Evolutionary conservation across 164 flowering plant genomes (phyloP).

Genomic region (Umbellularia californica): DNA sequence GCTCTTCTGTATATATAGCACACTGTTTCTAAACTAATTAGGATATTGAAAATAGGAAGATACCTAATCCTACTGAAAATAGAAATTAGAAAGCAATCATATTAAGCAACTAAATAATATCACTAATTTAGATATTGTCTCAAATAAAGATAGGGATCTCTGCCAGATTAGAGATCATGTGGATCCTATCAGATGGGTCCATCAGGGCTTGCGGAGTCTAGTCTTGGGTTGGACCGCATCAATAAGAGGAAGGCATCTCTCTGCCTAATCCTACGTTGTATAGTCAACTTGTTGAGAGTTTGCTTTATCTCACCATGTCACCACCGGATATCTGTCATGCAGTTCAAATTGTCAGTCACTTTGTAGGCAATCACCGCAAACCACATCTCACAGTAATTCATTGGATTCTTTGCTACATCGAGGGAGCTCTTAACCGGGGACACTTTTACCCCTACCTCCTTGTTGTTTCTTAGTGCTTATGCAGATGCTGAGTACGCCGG

Average conservation of each 20-base stretch:
- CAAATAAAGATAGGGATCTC: too few species aligned
- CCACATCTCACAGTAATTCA: neutral
- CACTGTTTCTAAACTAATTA: too few species aligned
- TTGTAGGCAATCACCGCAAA: neutral
- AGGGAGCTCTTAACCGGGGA: neutral
- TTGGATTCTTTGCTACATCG: neutral
- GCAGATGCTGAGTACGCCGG: neutral
- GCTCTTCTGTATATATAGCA: too few species aligned
- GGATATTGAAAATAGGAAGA: too few species aligned
- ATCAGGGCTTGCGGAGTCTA: too few species aligned
- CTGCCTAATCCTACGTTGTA: neutral
- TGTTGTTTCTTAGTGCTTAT: neutral
- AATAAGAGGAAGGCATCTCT: neutral
- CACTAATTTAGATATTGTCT: too few species aligned
- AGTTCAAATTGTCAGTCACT: neutral
- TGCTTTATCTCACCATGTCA: neutral
- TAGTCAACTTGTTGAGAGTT: neutral
- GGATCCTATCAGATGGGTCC: too few species aligned
- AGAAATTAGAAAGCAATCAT: too few species aligned
- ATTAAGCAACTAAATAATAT: too few species aligned
- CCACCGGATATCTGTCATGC: neutral
- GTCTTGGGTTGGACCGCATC: too few species aligned
- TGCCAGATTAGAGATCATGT: too few species aligned
- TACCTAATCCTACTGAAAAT: too few species aligned
- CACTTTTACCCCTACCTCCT: neutral